Base-by-base conservation (phyloP, 2,329 filamentous ascomycete species). In the Alternaria consortialis region DNA sequence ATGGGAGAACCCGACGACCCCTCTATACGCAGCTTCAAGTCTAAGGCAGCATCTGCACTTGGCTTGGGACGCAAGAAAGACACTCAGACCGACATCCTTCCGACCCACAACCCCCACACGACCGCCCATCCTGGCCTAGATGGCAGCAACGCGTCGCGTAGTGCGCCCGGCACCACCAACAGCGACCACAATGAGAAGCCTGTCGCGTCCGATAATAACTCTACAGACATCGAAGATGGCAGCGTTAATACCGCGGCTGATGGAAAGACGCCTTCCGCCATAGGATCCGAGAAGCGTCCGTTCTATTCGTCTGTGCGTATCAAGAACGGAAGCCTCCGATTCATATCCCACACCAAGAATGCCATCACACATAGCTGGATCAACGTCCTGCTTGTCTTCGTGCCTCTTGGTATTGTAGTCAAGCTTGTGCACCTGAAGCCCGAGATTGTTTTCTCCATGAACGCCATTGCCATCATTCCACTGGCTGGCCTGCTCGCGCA, bases 361-460 rank as follows among this genome's bases (percentile, higher is more conserved):
- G 82, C 82, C 72, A 71, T 94, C 64, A 85, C 88, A 43, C 87
- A 91, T 75, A 93, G 89, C 82, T 93, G 90, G 86, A 82, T 94
- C 81, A 94, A 95, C 76, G 71, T 92, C 56, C 82, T 94, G 67
- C 82, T 94, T 64, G 80, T 94, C 56, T 93, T 93, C 73, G 91
- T 94, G 31, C 92, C 91, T 7, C 84, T 91, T 54, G 92, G 91
- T 69, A 94, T 95, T 71, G 84, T 84, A 60, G 84, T 88, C 58
- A 83, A 90, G 56, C 73, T 77, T 11, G 77, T 79, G 13, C 64
- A 72, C 29, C 64, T 84, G 48, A 79, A 74, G 48, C 70, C 81
- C 7, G 73, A 79, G 17, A 78, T 83, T 58, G 77, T 84, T 68
- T 85, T 85, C 72, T 79, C 82, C 53, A 80, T 85, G 78, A 85